phyloP scores from a whole-genome alignment of 768 basidiomycete genomes.

The Lyophyllum shimeji region DNA sequence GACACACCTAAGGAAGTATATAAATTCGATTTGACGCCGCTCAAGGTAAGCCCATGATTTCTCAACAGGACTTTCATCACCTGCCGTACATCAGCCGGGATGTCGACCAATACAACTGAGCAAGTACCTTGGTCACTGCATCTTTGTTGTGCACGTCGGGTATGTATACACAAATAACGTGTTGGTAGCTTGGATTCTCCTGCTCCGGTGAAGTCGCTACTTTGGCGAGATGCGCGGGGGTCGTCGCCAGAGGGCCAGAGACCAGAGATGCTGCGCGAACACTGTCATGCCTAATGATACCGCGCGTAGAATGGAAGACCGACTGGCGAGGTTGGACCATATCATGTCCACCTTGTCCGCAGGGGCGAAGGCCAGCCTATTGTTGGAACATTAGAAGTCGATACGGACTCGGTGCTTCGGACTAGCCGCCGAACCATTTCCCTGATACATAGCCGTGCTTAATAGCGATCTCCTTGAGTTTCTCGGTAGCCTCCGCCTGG shows the following conservation, averaged over 20 bases:
- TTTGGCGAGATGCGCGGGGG: conserved; percentile 56
- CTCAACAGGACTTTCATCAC: conserved; percentile 69
- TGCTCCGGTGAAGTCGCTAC: conserved; percentile 61
- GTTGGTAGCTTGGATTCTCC: conserved; percentile 51
- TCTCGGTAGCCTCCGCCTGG: conserved; percentile 57
- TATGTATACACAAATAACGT: conserved; percentile 70
- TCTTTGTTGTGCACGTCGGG: conserved; percentile 70
- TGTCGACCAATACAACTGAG: background rate
- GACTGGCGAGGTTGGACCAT: conserved; percentile 64
- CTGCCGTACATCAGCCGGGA: conserved; percentile 29
- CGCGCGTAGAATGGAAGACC: conserved; percentile 16
- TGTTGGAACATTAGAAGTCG: background rate
- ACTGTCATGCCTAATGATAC: background rate
- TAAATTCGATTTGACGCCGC: conserved; percentile 70
- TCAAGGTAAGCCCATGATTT: conserved; percentile 62
- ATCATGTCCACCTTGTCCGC: conserved; percentile 61
- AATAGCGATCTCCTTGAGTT: conserved; percentile 59
- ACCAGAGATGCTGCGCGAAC: conserved; percentile 53
- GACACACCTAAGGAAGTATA: conserved; percentile 60
- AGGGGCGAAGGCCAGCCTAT: conserved; percentile 67
- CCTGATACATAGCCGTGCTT: conserved; percentile 55
- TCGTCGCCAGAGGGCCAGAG: conserved; percentile 60
- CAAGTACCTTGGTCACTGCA: conserved; percentile 49
- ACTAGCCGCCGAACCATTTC: conserved; percentile 54
- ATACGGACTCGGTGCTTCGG: background rate